phyloP scores from a whole-genome alignment of 768 basidiomycete species.

The Fomitopsis serialis region DNA sequence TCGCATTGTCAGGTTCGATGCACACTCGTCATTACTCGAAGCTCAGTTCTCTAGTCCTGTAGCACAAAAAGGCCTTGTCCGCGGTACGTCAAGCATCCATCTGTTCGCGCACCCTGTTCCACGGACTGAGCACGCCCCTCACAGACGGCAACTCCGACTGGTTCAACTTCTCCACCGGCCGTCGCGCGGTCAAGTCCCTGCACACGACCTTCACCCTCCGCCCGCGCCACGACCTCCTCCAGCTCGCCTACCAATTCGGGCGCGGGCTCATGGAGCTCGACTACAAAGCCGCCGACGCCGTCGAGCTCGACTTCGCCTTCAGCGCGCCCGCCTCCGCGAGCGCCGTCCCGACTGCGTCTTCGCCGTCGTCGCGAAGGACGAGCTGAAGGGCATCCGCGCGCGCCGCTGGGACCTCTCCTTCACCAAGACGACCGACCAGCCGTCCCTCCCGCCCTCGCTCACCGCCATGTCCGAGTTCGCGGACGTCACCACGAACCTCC shows the following conservation, averaged over 20 bases:
- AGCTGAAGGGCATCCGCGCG: slow-evolving; percentile 62
- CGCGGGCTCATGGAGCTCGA: slow-evolving; percentile 73
- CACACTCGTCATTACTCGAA: slow-evolving; percentile 52
- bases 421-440: slow-evolving; percentile 68
- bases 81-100: slow-evolving; percentile 14
- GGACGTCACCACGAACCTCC: slow-evolving; percentile 74
- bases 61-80: slow-evolving; percentile 33
- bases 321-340: slow-evolving; percentile 29
- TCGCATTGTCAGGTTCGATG: slow-evolving; percentile 44
- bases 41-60: slow-evolving; percentile 75
- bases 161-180: slow-evolving; percentile 83
- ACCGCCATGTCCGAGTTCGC: slow-evolving; percentile 87
- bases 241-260: slow-evolving; percentile 53
- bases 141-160: slow-evolving; percentile 74
- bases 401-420: slow-evolving; percentile 89
- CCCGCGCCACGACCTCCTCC: slow-evolving; percentile 81
- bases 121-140: slow-evolving; percentile 16
- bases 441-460: slow-evolving; percentile 51
- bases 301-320: slow-evolving; percentile 80
- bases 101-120: not conserved
- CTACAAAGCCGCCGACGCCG: slow-evolving; percentile 59
- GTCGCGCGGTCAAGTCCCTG: slow-evolving; percentile 69
- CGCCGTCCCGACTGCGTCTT: slow-evolving; percentile 67
- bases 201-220: slow-evolving; percentile 75
- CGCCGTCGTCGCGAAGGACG: slow-evolving; percentile 78